Percentiles rank a stretch among this genome's conserved stretches.
Conservation (phyloP, 2,329 filamentous ascomycete species). For the Chaetomium globosum region DNA sequence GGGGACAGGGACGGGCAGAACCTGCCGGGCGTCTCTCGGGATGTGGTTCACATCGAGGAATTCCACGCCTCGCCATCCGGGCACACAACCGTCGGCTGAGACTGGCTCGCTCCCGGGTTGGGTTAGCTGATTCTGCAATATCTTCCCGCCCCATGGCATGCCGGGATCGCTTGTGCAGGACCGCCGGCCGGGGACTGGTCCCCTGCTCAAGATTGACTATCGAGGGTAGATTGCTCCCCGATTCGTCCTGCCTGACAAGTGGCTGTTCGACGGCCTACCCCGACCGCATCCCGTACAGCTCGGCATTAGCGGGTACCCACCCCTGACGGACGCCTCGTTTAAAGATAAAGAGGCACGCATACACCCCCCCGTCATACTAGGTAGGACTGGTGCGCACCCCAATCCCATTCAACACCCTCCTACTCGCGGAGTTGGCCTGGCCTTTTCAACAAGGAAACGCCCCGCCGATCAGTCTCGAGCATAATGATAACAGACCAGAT, state of each 20-base stretch:
- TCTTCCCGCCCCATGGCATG: constrained; percentile 27
- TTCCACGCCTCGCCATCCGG: constrained; percentile 13
- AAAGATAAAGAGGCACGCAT: constrained; percentile 27
- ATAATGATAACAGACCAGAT: constrained; percentile 43
- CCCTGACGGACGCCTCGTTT: constrained; percentile 1
- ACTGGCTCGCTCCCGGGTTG: constrained; percentile 7
- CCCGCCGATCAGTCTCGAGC: constrained; percentile 25
- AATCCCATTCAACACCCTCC: constrained; percentile 26
- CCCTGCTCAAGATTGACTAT: constrained; percentile 12
- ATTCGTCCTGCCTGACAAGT: constrained; percentile 15
- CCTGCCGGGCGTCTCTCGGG: constrained; percentile 15
- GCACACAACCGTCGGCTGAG: constrained; percentile 14
- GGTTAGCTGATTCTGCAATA: constrained; percentile 25
- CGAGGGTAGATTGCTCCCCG: constrained; percentile 24
- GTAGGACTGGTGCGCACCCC: constrained; percentile 21
- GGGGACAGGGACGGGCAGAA: neutral
- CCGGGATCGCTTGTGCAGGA: constrained; percentile 29
- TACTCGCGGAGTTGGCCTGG: constrained; percentile 13
- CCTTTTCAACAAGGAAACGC: constrained; percentile 32
- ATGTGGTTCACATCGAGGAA: neutral
- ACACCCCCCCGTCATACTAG: constrained; percentile 17
- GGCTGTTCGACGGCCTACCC: constrained; percentile 27
- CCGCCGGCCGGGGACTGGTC: constrained; percentile 28
- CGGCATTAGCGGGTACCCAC: constrained; percentile 31
- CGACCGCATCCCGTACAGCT: constrained; percentile 25